phyloP scores from a whole-genome alignment of 2,329 filamentous ascomycete genomes.

The Penicillium expansum region DNA sequence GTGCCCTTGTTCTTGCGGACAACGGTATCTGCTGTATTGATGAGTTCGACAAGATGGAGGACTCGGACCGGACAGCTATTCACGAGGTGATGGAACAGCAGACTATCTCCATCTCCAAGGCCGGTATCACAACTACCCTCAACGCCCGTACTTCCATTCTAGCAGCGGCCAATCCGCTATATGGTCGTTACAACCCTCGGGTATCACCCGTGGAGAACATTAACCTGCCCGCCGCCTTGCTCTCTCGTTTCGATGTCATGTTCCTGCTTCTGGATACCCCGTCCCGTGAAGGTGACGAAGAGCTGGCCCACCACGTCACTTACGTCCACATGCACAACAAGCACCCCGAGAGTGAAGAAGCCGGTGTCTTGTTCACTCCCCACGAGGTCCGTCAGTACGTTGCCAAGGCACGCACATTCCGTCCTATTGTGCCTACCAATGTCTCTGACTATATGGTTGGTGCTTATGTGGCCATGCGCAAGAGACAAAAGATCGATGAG shows the following conservation, averaged over 20 bases:
- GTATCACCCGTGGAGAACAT: slow-evolving; percentile 98
- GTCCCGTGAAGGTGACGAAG: slow-evolving; percentile 81
- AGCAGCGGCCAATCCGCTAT: slow-evolving; percentile 93
- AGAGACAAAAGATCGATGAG: slow-evolving; percentile 88
- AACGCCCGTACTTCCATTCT: slow-evolving; percentile 96
- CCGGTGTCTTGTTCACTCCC: slow-evolving; percentile 78
- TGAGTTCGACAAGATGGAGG: slow-evolving; percentile 85
- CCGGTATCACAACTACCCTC: slow-evolving; percentile 92
- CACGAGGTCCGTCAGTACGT: slow-evolving; percentile 96
- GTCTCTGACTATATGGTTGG: slow-evolving; percentile 97
- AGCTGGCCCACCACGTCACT: slow-evolving; percentile 91
- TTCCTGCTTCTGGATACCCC: slow-evolving; percentile 97
- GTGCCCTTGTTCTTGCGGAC: slow-evolving; percentile 74
- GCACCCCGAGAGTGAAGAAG: slow-evolving; percentile 73
- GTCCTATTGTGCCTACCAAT: slow-evolving; percentile 76
- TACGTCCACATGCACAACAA: slow-evolving; percentile 96
- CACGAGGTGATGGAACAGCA: slow-evolving; percentile 90
- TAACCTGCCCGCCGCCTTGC: slow-evolving; percentile 92
- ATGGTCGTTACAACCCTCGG: slow-evolving; percentile 95
- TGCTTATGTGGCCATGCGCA: slow-evolving; percentile 91
- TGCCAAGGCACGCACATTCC: slow-evolving; percentile 83
- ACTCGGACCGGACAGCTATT: slow-evolving; percentile 72
- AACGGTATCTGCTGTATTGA: slow-evolving; percentile 83
- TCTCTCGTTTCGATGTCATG: slow-evolving; percentile 95
- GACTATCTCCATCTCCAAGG: slow-evolving; percentile 81